A percentile compares a stretch with the other conserved stretches of the same genome.
Evolutionary conservation across 2,329 filamentous ascomycete genomes (phyloP).

Genomic region (Trichophyton equinum): DNA sequence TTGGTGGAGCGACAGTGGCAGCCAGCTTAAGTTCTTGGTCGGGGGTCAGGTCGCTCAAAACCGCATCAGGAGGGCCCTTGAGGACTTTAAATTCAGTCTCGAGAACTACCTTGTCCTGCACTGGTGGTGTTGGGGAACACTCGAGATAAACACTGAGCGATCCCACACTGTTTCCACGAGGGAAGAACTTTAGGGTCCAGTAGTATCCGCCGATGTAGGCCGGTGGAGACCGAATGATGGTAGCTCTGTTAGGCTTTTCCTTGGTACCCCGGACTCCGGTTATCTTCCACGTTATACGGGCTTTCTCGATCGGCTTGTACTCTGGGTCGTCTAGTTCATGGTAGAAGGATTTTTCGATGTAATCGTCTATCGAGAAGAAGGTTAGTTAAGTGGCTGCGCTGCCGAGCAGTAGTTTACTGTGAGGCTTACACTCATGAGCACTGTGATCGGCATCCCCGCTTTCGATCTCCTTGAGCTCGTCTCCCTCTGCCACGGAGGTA

Average conservation of each 20-base stretch:
- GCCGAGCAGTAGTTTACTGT: conserved; percentile 1
- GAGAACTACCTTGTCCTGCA: conserved; percentile 25
- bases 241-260: conserved; percentile 46
- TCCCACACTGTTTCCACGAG: conserved; percentile 46
- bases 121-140: conserved; percentile 41
- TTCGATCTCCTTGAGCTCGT: conserved; percentile 47
- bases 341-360: conserved; percentile 48
- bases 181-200: conserved; percentile 55
- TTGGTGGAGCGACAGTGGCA: conserved; percentile 13
- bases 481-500: conserved; percentile 41
- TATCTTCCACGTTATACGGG: conserved; percentile 47
- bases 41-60: conserved; percentile 21
- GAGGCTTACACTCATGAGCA: conserved; percentile 41
- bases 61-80: conserved; percentile 26
- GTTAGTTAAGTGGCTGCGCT: conserved; percentile 16
- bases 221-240: conserved; percentile 46
- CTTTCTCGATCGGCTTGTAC: conserved; percentile 40
- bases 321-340: conserved; percentile 46
- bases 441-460: conserved; percentile 36
- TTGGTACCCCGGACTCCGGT: conserved; percentile 48
- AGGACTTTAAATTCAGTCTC: conserved; percentile 32
- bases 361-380: conserved; percentile 29
- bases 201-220: conserved; percentile 47
- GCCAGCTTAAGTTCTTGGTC: conserved; percentile 23
- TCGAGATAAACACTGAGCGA: conserved; percentile 51